These are phyloP conservation scores for Dendrobium officinale DNA, from an alignment of 106 monocot genomes.

Conservation along the genomic window DNA sequence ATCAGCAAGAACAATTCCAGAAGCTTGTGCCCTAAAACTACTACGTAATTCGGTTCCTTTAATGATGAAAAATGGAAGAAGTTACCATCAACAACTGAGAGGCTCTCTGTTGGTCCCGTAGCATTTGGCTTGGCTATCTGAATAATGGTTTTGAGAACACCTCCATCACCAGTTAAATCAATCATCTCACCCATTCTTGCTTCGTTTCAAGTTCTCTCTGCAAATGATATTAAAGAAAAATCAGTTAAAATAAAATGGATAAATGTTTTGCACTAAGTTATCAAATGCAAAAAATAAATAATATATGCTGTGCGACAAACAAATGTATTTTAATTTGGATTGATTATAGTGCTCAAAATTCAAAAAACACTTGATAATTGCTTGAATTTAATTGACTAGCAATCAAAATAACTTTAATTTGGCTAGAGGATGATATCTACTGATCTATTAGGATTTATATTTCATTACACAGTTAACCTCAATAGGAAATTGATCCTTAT, in stretches of 20 bases:
- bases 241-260: background rate
- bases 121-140: constrained; percentile 72
- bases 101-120: constrained; percentile 52
- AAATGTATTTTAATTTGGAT: background rate
- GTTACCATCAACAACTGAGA: constrained; percentile 92
- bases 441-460: too few species aligned
- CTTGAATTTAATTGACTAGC: too few species aligned
- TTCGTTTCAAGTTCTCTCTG: background rate
- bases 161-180: constrained; percentile 87
- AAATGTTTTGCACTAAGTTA: too few species aligned
- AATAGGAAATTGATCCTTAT: too few species aligned
- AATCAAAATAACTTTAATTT: too few species aligned
- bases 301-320: background rate
- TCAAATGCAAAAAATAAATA: background rate
- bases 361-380: too few species aligned
- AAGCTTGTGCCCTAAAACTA: background rate
- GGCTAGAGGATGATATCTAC: too few species aligned
- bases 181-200: constrained; percentile 47
- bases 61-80: background rate
- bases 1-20: background rate
- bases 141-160: constrained; percentile 64
- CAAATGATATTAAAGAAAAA: background rate
- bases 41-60: background rate
- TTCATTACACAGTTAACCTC: too few species aligned
- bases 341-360: too few species aligned